Evolutionary conservation across 169 alveolate genomes (phyloP).

Genomic region (Plasmodium vinckei): DNA sequence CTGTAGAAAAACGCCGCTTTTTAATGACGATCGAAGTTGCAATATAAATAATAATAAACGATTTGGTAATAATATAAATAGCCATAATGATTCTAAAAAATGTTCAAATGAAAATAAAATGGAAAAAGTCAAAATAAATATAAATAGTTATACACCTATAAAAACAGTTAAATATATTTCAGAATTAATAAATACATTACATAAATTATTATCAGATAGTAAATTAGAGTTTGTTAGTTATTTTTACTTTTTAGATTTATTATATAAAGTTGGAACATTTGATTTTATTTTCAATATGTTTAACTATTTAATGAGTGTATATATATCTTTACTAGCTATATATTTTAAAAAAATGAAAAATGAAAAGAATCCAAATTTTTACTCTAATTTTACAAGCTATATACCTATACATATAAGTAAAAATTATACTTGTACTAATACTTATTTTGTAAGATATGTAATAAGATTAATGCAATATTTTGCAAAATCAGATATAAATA

Average conservation of each 20-base stretch:
- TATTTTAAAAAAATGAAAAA: constrained; percentile 41
- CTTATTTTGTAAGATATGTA: constrained; percentile 66
- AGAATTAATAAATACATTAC: constrained; percentile 55
- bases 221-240: constrained; percentile 65
- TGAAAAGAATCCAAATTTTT: background rate
- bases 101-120: constrained; percentile 2
- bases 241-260: constrained; percentile 64
- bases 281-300: constrained; percentile 76
- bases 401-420: constrained; percentile 74
- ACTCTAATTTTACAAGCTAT: constrained; percentile 20
- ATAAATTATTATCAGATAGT: constrained; percentile 62
- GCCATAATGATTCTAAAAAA: background rate
- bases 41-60: too few relatives aligned
- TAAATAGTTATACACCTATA: constrained; percentile 64
- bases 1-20: background rate
- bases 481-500: constrained; percentile 21
- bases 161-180: constrained; percentile 72
- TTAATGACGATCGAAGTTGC: too few relatives aligned
- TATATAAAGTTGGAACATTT: constrained; percentile 76
- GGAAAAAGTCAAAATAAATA: constrained; percentile 16
- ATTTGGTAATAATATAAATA: background rate
- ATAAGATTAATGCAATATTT: constrained; percentile 45
- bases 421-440: constrained; percentile 75
- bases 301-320: constrained; percentile 76
- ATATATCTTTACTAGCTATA: constrained; percentile 51